Base-by-base conservation (phyloP, 306 rosid genomes). In the Rubus idaeus region DNA sequence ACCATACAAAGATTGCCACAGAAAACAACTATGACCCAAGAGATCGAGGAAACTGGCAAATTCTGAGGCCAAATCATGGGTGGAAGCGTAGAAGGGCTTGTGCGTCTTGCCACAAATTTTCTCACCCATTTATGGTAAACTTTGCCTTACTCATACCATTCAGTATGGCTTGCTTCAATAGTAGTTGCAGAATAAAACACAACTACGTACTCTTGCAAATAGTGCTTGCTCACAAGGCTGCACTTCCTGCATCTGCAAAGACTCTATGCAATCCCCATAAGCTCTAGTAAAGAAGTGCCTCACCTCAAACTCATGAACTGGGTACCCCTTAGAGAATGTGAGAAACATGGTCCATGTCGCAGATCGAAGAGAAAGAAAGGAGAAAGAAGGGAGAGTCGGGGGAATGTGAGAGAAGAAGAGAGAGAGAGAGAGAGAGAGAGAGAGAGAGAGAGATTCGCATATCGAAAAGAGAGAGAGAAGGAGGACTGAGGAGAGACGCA, bases 301-400 rank as follows among this genome's bases (percentile, higher is more conserved):
- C 49, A 94, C 83, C 60, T 94, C 98, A 82, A 79, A 46, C 46
- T 94, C 98, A 0, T 65, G 69, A 1, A 94, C 89, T 0, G 84
- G 91, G 9, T 90, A 90, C 2, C 97, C 97, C 2, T 89, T 89
- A 0, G 98, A 91, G 84, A 94, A 94, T 0, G 97, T 91, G 78
- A 94, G 83, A 20, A 94, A 94, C 87, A 94, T 64, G 0, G 97
- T 87, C 83, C 97, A n/a, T n/a, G n/a, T n/a, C n/a, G n/a, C n/a
- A n/a, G n/a, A n/a, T n/a, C n/a, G n/a, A n/a, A n/a, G n/a, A n/a
- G n/a, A n/a, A n/a, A n/a, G n/a, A n/a, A n/a, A n/a, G n/a, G n/a
- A n/a, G n/a, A n/a, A n/a, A n/a, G n/a, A n/a, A n/a, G n/a, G n/a
- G n/a, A n/a, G n/a, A n/a, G n/a, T n/a, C n/a, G n/a, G n/a, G n/a